Conservation (phyloP, 1,139 yeast genomes). For the Kazachstania sp. region DNA sequence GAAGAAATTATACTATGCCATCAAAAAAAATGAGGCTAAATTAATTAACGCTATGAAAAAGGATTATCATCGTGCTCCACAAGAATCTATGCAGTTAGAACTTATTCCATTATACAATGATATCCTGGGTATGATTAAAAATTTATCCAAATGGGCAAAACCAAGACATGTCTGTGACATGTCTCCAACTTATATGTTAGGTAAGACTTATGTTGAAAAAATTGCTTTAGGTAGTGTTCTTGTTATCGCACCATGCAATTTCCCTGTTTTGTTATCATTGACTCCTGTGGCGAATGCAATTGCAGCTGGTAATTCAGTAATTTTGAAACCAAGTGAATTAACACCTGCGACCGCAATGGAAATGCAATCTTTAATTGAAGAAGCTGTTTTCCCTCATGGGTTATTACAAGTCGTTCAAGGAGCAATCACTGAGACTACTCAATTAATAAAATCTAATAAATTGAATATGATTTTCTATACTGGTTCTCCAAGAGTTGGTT, state of each 20-base stretch:
- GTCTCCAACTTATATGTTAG: constrained; percentile 41
- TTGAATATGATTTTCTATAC: constrained; percentile 84
- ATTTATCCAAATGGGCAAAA: constrained; percentile 54
- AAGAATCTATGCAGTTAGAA: constrained; percentile 59
- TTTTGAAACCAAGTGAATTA: constrained; percentile 71
- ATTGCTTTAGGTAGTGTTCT: constrained; percentile 73
- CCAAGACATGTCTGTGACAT: constrained; percentile 41
- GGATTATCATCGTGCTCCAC: constrained; percentile 58
- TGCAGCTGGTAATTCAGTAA: constrained; percentile 80
- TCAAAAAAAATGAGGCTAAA: constrained; percentile 51
- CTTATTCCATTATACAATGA: constrained; percentile 45
- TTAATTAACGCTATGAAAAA: constrained; percentile 49
- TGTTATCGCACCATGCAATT: constrained; percentile 79
- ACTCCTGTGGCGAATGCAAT: constrained; percentile 72
- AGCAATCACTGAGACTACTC: constrained; percentile 59
- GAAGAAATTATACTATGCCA: constrained; percentile 57
- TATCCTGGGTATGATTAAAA: constrained; percentile 49
- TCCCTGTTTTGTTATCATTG: constrained; percentile 60
- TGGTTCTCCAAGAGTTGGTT: constrained; percentile 72
- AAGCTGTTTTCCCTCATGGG: constrained; percentile 46
- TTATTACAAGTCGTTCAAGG: constrained; percentile 64
- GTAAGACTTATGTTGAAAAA: constrained; percentile 47
- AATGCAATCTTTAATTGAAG: constrained; percentile 46
- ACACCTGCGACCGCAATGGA: constrained; percentile 56
- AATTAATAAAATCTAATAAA: constrained; percentile 47